Conservation (phyloP, 306 rosid species). For the Fragaria nilgerrensis region DNA sequence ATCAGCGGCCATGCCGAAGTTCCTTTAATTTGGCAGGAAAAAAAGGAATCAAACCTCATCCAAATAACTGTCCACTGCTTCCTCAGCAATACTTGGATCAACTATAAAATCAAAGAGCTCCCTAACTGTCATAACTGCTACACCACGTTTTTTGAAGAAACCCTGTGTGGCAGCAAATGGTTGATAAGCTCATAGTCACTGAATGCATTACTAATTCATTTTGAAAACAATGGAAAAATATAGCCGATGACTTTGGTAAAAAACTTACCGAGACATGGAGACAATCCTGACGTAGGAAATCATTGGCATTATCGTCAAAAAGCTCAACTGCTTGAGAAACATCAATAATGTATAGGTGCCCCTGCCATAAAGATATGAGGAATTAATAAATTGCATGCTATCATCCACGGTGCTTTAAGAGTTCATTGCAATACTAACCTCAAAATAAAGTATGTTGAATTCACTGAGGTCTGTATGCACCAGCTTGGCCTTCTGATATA, state of each 20-base stretch:
- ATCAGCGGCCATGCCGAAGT: neutral
- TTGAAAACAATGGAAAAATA: neutral
- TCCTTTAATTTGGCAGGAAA: conserved; percentile 3
- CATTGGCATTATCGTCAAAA: conserved; percentile 74
- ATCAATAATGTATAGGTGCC: conserved; percentile 80
- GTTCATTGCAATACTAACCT: conserved; percentile 39
- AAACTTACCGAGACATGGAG: conserved; percentile 67
- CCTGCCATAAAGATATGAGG: conserved; percentile 43
- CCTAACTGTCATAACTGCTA: conserved; percentile 80
- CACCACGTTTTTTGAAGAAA: conserved; percentile 75
- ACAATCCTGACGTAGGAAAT: conserved; percentile 76
- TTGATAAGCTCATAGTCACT: conserved; percentile 11
- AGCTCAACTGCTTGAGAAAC: conserved; percentile 94
- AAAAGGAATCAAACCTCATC: conserved; percentile 52
- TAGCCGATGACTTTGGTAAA: neutral
- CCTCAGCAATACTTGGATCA: conserved; percentile 73
- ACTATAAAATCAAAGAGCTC: conserved; percentile 88
- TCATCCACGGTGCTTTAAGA: too few relatives aligned
- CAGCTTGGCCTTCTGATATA: conserved; percentile 85
- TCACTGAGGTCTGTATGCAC: conserved; percentile 96
- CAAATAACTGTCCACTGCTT: conserved; percentile 66
- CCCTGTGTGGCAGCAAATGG: conserved; percentile 45
- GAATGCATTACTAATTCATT: neutral
- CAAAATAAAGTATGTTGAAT: conserved; percentile 78
- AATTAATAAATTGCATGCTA: neutral